phyloP scores from a whole-genome alignment of 2,329 filamentous ascomycete genomes.

The Claviceps africana region DNA sequence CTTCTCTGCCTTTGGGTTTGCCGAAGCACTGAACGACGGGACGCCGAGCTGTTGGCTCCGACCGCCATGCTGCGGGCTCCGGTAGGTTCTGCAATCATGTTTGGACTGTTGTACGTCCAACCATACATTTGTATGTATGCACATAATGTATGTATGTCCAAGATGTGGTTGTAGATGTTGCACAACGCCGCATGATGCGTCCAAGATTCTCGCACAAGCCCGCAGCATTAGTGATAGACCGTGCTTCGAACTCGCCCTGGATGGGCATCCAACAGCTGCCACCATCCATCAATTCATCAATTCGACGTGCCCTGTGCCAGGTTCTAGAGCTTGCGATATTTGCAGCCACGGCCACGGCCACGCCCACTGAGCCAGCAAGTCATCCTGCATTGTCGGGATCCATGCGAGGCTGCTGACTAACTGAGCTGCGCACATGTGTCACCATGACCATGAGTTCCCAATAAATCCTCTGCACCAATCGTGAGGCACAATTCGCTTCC shows the following conservation, averaged over 20 bases:
- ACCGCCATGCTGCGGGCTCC: neutral
- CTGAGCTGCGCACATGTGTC: neutral
- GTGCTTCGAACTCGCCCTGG: neutral
- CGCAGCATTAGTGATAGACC: neutral
- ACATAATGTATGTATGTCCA: neutral
- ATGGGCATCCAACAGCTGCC: neutral
- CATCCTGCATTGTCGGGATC: neutral
- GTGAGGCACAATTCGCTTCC: no score
- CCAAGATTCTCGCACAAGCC: neutral
- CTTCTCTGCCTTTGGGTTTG: neutral
- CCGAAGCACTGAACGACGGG: neutral
- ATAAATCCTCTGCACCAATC: no score
- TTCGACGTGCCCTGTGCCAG: neutral
- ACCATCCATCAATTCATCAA: neutral
- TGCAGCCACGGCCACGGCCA: neutral
- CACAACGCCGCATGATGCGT: neutral
- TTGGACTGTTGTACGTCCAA: no score
- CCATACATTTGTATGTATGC: no score
- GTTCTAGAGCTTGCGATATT: slow-evolving; percentile 1
- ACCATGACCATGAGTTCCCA: neutral
- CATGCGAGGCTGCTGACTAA: neutral
- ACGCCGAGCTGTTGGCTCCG: neutral
- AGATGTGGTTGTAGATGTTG: neutral
- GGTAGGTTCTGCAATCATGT: neutral
- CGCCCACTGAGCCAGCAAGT: neutral